These are phyloP conservation scores for Chaetomidium leptoderma DNA, from an alignment of 495 filamentous ascomycete species.

Conservation along the genomic window DNA sequence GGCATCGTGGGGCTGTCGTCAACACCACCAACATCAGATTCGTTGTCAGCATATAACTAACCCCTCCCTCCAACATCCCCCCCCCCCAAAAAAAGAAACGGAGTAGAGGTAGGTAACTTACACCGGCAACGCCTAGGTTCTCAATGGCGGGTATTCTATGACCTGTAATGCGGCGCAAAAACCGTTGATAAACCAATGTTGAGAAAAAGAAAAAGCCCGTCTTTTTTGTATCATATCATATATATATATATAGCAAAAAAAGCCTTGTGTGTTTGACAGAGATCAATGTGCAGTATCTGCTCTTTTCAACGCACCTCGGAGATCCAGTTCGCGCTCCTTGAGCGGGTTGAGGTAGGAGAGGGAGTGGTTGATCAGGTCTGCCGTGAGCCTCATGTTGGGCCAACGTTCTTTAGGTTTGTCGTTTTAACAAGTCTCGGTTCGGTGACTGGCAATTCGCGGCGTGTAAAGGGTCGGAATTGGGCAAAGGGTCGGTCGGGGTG, in stretches of 20 bases:
- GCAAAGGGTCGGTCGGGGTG: neutral
- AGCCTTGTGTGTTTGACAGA: constrained; percentile 51
- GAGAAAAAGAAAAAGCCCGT: constrained; percentile 17
- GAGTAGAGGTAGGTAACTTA: constrained; percentile 42
- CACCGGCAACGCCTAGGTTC: constrained; percentile 93
- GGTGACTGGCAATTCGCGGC: neutral
- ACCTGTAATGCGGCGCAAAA: constrained; percentile 59
- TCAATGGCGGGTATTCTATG: constrained; percentile 97
- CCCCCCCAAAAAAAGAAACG: neutral
- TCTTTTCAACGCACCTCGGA: constrained; percentile 99
- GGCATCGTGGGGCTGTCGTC: constrained; percentile 67
- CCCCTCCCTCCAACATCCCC: too few species aligned
- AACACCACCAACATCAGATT: neutral
- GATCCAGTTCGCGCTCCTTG: constrained; percentile 96
- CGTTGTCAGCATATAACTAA: too few species aligned
- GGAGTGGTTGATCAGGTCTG: constrained; percentile 85
- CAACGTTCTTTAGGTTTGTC: neutral
- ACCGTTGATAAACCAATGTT: constrained; percentile 14
- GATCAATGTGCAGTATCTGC: constrained; percentile 76
- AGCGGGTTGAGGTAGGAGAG: constrained; percentile 96
- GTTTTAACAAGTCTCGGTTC: neutral
- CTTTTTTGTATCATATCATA: constrained; percentile 1
- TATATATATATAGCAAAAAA: constrained; percentile 24
- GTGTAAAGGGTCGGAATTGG: neutral
- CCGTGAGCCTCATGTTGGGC: constrained; percentile 79